phyloP scores from a whole-genome alignment of 2,329 filamentous ascomycete genomes.

The Diaporthe citriasiana region DNA sequence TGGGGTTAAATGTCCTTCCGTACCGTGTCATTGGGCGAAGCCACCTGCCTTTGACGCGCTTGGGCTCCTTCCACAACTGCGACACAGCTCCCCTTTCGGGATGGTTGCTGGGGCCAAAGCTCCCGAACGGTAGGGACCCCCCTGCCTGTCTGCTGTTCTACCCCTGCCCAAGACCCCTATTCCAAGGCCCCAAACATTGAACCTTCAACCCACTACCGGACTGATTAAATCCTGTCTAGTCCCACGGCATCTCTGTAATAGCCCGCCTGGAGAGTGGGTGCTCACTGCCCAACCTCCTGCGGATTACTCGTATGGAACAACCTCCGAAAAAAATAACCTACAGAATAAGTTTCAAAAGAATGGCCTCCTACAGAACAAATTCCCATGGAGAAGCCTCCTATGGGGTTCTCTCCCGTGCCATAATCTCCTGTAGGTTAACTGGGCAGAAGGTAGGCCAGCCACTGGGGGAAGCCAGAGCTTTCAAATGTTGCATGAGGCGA shows the following conservation, averaged over 20 bases:
- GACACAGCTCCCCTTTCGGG: slow-evolving; percentile 7
- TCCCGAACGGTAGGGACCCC: background rate
- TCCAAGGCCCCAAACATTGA: slow-evolving; percentile 7
- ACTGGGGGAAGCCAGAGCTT: background rate
- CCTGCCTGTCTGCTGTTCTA: slow-evolving; percentile 7
- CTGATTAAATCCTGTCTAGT: slow-evolving; percentile 6
- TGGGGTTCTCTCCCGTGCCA: background rate
- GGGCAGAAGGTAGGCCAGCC: background rate
- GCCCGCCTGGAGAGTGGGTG: background rate
- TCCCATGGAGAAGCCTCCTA: background rate
- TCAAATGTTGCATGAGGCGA: background rate
- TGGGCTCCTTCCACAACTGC: slow-evolving; percentile 3
- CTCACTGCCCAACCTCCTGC: background rate
- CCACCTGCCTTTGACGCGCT: slow-evolving; percentile 21
- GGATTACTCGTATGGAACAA: background rate
- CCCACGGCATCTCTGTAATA: background rate
- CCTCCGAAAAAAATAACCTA: no score
- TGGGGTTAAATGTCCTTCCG: background rate
- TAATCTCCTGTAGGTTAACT: background rate
- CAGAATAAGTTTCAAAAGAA: no score
- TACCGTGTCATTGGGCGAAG: slow-evolving; percentile 6
- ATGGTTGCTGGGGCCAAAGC: slow-evolving; percentile 22
- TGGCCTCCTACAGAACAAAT: no score
- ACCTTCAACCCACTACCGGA: background rate
- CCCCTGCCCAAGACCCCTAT: slow-evolving; percentile 21